Evolutionary conservation across 495 filamentous ascomycete genomes (phyloP).

Genomic region (Podospora pseudopauciseta): DNA sequence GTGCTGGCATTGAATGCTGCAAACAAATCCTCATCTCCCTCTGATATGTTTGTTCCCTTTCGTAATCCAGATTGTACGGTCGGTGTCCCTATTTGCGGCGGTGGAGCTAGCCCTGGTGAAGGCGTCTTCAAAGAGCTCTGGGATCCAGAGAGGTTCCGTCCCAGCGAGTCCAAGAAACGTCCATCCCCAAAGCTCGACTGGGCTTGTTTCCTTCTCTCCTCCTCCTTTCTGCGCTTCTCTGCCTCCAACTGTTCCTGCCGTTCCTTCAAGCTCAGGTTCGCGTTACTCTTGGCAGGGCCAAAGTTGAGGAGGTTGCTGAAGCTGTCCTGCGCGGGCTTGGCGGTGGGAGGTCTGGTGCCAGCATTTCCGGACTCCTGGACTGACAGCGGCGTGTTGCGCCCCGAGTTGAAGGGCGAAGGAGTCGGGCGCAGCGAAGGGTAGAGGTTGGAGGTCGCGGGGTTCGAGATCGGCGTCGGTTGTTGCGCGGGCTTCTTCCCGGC

Average conservation of each 20-base stretch:
- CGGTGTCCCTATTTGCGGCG: slow-evolving; percentile 16
- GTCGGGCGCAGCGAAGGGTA: slow-evolving; percentile 61
- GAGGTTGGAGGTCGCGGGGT: slow-evolving; percentile 39
- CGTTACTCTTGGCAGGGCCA: slow-evolving; percentile 59
- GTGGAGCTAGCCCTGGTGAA: slow-evolving; percentile 35
- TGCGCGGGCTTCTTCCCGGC: slow-evolving; percentile 38
- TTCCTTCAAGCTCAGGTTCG: slow-evolving; percentile 75
- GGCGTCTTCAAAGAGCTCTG: slow-evolving; percentile 33
- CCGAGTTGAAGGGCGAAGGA: slow-evolving; percentile 57
- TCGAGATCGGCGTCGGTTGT: slow-evolving; percentile 49
- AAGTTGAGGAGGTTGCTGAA: slow-evolving; percentile 87
- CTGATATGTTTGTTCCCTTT: slow-evolving; percentile 29
- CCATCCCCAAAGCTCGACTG: slow-evolving; percentile 71
- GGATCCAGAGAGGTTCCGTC: slow-evolving; percentile 30
- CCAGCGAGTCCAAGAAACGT: slow-evolving; percentile 71
- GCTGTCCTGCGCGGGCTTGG: slow-evolving; percentile 70
- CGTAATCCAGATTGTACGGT: not conserved
- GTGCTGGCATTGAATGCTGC: slow-evolving; percentile 58
- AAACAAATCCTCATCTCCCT: slow-evolving; percentile 57
- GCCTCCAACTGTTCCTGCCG: slow-evolving; percentile 78
- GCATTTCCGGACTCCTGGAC: slow-evolving; percentile 49
- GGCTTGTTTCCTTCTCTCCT: slow-evolving; percentile 61
- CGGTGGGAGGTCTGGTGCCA: slow-evolving; percentile 50
- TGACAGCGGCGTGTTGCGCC: slow-evolving; percentile 65
- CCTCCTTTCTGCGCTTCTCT: slow-evolving; percentile 71